These are phyloP conservation scores for Thelonectria olida DNA, from an alignment of 2,329 filamentous ascomycete genomes.

Conservation along the genomic window DNA sequence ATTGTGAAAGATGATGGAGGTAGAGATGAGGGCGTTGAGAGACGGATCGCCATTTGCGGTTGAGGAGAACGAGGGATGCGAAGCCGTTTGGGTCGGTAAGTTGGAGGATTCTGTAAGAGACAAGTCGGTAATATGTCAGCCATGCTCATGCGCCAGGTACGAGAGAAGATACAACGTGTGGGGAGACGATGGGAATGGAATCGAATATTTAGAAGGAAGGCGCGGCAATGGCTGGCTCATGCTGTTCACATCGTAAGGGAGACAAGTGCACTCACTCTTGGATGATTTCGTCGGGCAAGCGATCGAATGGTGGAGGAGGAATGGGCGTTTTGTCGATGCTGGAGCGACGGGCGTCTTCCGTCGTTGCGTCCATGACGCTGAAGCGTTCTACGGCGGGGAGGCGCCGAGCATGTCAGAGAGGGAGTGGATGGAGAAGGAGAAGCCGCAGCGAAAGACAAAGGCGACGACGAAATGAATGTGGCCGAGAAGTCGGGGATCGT, in stretches of 20 bases:
- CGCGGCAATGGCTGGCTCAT: not conserved
- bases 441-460: not conserved
- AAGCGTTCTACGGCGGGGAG: slow-evolving; percentile 32
- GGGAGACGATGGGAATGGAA: not conserved
- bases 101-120: slow-evolving; percentile 63
- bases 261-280: slow-evolving; percentile 65
- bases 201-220: not conserved
- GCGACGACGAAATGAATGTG: not conserved
- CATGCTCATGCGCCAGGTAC: slow-evolving; percentile 19
- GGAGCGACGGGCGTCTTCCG: slow-evolving; percentile 42
- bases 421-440: not conserved
- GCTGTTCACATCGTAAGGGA: not conserved
- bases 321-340: slow-evolving; percentile 47
- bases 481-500: not conserved
- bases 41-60: slow-evolving; percentile 71
- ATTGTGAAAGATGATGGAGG: slow-evolving; percentile 67
- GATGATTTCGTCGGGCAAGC: slow-evolving; percentile 74
- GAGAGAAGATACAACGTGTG: slow-evolving; percentile 4
- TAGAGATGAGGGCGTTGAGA: slow-evolving; percentile 73
- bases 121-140: slow-evolving; percentile 3
- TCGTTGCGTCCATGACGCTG: slow-evolving; percentile 45
- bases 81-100: slow-evolving; percentile 70
- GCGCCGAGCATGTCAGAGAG: slow-evolving; percentile 36
- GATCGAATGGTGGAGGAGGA: slow-evolving; percentile 56
- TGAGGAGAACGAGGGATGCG: slow-evolving; percentile 72